phyloP scores from a whole-genome alignment of 768 basidiomycete species.

The Collybia mongolica region DNA sequence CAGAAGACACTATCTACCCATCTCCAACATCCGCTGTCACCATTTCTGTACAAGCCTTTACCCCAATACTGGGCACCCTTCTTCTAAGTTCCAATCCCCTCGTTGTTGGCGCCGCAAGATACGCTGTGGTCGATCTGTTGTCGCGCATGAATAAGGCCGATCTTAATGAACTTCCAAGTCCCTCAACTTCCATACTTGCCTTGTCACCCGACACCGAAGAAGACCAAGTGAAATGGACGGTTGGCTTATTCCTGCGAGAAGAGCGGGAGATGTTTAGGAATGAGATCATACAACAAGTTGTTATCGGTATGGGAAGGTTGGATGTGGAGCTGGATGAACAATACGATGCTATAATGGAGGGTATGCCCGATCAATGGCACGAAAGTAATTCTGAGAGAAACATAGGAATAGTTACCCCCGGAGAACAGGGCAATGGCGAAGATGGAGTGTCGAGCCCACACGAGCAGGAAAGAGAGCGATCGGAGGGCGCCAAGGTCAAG shows the following conservation, averaged over 20 bases:
- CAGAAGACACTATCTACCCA: constrained; percentile 29
- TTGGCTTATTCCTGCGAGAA: constrained; percentile 48
- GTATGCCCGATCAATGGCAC: background rate
- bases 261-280: constrained; percentile 71
- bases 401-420: constrained; percentile 13
- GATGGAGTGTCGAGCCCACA: constrained; percentile 8
- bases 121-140: constrained; percentile 77
- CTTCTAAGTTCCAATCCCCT: constrained; percentile 76
- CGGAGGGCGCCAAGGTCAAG: background rate
- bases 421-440: constrained; percentile 16
- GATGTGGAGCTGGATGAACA: constrained; percentile 35
- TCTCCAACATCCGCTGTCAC: constrained; percentile 35
- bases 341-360: constrained; percentile 4
- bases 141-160: constrained; percentile 66
- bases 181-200: constrained; percentile 12
- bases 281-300: constrained; percentile 82
- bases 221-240: constrained; percentile 26
- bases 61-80: constrained; percentile 85
- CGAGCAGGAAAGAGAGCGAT: constrained; percentile 8
- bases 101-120: constrained; percentile 72
- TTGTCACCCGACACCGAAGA: constrained; percentile 29
- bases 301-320: constrained; percentile 86
- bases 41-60: constrained; percentile 85
- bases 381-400: constrained; percentile 8
- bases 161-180: constrained; percentile 29